phyloP scores from a whole-genome alignment of 805 yeast species.

The Zygoascus ofunaensis region DNA sequence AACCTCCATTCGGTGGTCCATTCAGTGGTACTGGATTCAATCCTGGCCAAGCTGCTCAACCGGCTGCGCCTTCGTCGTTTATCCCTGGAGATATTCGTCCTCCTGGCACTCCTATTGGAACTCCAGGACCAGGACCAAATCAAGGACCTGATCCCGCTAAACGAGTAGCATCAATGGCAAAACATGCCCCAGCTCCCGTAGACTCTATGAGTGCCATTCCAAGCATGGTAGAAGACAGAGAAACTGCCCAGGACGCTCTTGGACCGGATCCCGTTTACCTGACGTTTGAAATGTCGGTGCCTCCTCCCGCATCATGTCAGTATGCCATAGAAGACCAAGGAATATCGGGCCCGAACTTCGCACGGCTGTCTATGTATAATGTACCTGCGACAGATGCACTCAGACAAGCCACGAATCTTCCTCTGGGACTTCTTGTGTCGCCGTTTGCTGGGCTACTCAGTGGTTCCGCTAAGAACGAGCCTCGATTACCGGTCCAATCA shows the following conservation, averaged over 20 bases:
- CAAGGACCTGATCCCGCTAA: background rate
- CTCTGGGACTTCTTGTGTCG: slow-evolving; percentile 69
- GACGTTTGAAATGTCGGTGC: slow-evolving; percentile 68
- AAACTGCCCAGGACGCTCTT: slow-evolving; percentile 22
- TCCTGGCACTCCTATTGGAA: background rate
- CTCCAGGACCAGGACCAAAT: background rate
- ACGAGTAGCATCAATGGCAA: background rate
- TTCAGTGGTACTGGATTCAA: background rate
- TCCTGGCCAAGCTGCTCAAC: background rate
- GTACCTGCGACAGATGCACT: slow-evolving; percentile 68
- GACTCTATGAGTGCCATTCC: slow-evolving; percentile 19
- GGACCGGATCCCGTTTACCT: slow-evolving; percentile 41
- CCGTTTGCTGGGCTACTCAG: slow-evolving; percentile 65
- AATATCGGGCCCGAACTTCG: slow-evolving; percentile 68
- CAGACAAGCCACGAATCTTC: slow-evolving; percentile 61
- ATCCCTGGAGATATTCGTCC: no score
- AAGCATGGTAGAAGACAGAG: slow-evolving; percentile 33
- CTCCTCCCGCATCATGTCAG: slow-evolving; percentile 75
- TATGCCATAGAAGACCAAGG: slow-evolving; percentile 73
- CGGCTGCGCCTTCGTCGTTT: background rate
- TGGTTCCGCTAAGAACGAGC: slow-evolving; percentile 35
- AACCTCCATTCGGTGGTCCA: background rate
- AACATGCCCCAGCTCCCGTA: slow-evolving; percentile 1
- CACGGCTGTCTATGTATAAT: slow-evolving; percentile 71
- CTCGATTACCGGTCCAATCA: slow-evolving; percentile 45